A percentile compares a stretch with the other conserved stretches of the same genome.
Evolutionary conservation across 305 asterid species (phyloP).

Genomic region (Fraxinus latifolia): DNA sequence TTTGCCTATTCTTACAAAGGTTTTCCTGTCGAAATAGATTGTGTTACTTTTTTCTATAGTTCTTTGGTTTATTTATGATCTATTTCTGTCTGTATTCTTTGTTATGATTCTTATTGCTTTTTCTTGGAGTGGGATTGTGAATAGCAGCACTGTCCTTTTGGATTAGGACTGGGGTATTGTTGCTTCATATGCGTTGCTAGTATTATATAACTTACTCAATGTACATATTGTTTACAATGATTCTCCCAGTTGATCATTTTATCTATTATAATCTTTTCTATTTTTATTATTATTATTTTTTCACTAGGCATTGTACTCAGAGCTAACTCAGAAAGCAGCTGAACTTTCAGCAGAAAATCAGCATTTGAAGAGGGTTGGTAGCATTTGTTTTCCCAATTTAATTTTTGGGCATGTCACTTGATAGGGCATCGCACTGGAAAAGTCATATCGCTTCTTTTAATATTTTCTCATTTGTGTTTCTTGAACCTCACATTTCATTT

Average conservation of each 20-base stretch:
- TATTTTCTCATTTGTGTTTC: background rate
- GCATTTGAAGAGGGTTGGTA: constrained; percentile 47
- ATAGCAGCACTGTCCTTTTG: background rate
- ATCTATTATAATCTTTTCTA: background rate
- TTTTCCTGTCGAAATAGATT: background rate
- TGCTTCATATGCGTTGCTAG: background rate
- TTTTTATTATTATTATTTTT: background rate
- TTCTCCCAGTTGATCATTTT: background rate
- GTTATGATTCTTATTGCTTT: background rate
- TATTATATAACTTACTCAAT: background rate
- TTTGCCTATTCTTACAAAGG: background rate
- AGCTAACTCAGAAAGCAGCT: constrained; percentile 41
- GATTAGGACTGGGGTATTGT: background rate
- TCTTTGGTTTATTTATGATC: background rate
- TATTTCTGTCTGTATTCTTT: background rate
- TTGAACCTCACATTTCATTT: background rate
- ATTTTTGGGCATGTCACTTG: background rate
- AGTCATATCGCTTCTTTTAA: background rate
- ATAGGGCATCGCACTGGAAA: background rate
- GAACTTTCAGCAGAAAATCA: constrained; percentile 46
- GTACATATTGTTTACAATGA: background rate
- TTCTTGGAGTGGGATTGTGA: background rate
- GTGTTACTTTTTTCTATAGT: background rate
- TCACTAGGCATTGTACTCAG: constrained; percentile 47
- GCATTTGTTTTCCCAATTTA: background rate